These are phyloP conservation scores for Tylopilus sp. DNA, from an alignment of 1,284 basidiomycete species.

Conservation along the genomic window DNA sequence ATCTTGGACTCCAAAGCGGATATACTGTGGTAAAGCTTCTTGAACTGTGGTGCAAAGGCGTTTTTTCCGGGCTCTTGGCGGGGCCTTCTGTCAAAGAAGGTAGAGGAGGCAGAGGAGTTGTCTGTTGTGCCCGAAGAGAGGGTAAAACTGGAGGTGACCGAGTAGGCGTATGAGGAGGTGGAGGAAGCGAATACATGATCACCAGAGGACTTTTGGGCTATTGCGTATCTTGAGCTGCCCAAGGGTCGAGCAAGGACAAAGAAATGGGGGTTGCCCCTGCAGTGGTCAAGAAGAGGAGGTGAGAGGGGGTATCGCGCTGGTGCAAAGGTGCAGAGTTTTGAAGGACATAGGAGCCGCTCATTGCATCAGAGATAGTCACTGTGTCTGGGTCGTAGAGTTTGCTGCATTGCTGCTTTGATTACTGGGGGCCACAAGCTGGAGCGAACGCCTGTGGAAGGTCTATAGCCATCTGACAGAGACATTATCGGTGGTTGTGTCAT, in stretches of 20 bases:
- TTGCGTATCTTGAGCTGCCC: slow-evolving; percentile 50
- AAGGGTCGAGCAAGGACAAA: slow-evolving; percentile 67
- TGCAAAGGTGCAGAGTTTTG: slow-evolving; percentile 47
- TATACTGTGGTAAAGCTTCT: slow-evolving; percentile 84
- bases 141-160: slow-evolving; percentile 76
- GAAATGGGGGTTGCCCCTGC: slow-evolving; percentile 88
- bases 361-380: slow-evolving; percentile 67
- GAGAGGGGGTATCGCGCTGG: slow-evolving; percentile 47
- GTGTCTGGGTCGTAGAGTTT: slow-evolving; percentile 82
- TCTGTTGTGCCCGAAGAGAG: slow-evolving; percentile 80
- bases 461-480: too few species aligned
- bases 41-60: slow-evolving; percentile 80
- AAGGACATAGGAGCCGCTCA: slow-evolving; percentile 63
- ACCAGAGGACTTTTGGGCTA: slow-evolving; percentile 69
- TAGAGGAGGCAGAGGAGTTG: slow-evolving; percentile 75
- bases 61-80: slow-evolving; percentile 70
- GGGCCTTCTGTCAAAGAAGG: slow-evolving; percentile 65
- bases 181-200: slow-evolving; percentile 83
- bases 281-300: slow-evolving; percentile 82
- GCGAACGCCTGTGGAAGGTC: slow-evolving; percentile 58
- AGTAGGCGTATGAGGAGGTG: slow-evolving; percentile 81
- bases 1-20: slow-evolving; percentile 79
- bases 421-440: slow-evolving; percentile 49
- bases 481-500: too few species aligned
- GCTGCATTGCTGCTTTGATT: slow-evolving; percentile 47